These are phyloP conservation scores for Berberis thunbergii DNA, from an alignment of 164 flowering plant genomes.

Conservation along the genomic window DNA sequence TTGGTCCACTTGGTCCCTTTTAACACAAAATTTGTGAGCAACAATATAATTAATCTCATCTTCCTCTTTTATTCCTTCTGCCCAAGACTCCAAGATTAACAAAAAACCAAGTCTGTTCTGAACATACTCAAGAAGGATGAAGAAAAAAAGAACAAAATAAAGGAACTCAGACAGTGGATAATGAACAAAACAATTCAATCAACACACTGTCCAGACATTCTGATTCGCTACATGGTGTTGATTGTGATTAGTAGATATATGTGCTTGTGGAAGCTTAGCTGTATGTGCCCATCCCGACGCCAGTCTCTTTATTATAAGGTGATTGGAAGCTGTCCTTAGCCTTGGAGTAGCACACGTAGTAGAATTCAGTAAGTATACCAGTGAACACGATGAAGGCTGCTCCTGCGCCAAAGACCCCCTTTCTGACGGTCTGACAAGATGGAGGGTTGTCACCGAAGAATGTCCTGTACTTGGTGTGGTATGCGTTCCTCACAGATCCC, in stretches of 20 bases:
- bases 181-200: background rate
- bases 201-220: conserved; percentile 1
- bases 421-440: conserved; percentile 59
- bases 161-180: no score
- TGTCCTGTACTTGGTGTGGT: conserved; percentile 65
- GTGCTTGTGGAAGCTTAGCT: conserved; percentile 17
- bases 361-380: conserved; percentile 45
- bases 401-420: conserved; percentile 76
- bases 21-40: no score
- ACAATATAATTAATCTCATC: no score
- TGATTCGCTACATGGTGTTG: background rate
- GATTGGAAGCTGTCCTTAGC: conserved; percentile 35
- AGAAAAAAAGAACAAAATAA: no score
- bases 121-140: no score
- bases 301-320: conserved; percentile 19
- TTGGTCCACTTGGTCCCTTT: no score
- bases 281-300: conserved; percentile 50
- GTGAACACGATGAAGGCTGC: conserved; percentile 74
- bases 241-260: background rate
- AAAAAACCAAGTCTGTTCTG: no score
- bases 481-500: conserved; percentile 79
- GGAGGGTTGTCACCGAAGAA: conserved; percentile 24
- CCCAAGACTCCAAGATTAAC: no score
- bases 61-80: no score
- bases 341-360: conserved; percentile 50